Evolutionary conservation across 768 basidiomycete genomes (phyloP).

Genomic region (Phylloporus sp.): DNA sequence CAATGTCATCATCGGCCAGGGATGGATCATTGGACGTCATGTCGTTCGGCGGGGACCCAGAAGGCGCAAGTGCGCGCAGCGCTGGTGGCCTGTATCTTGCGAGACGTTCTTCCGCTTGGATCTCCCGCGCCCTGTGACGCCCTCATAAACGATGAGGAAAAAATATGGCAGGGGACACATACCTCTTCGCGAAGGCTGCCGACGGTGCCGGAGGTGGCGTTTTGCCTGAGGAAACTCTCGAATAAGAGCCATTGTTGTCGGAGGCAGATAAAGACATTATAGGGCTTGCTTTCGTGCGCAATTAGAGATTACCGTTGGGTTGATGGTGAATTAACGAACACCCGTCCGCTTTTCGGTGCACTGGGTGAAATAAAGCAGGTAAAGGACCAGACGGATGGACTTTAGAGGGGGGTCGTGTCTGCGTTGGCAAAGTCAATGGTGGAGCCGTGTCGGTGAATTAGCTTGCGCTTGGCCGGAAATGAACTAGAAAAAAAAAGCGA

Average conservation of each 20-base stretch:
- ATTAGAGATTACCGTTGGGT: slow-evolving; percentile 75
- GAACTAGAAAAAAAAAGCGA: slow-evolving; percentile 20
- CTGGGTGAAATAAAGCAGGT: slow-evolving; percentile 25
- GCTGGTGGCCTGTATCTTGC: slow-evolving; percentile 78
- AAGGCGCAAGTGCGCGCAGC: slow-evolving; percentile 61
- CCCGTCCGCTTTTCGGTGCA: slow-evolving; percentile 30
- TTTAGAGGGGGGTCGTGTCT: slow-evolving; percentile 27
- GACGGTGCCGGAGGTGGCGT: slow-evolving; percentile 89
- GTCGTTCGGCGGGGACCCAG: slow-evolving; percentile 73
- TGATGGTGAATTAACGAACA: slow-evolving; percentile 34
- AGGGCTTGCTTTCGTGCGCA: slow-evolving; percentile 49
- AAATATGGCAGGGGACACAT: slow-evolving; percentile 16
- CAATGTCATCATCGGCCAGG: slow-evolving; percentile 50
- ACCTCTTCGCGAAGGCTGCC: slow-evolving; percentile 88
- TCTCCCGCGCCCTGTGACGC: slow-evolving; percentile 68
- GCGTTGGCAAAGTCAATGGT: slow-evolving; percentile 22
- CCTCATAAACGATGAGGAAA: slow-evolving; percentile 17
- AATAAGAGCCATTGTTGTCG: slow-evolving; percentile 79
- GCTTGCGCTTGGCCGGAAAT: slow-evolving; percentile 28
- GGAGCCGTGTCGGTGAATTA: slow-evolving; percentile 29
- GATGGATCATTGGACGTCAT: slow-evolving; percentile 53
- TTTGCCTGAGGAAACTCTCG: slow-evolving; percentile 80
- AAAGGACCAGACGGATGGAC: slow-evolving; percentile 14
- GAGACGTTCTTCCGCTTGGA: slow-evolving; percentile 73
- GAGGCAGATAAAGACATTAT: slow-evolving; percentile 91